phyloP scores from a whole-genome alignment of 164 flowering plant species.

The Aristolochia fimbriata region DNA sequence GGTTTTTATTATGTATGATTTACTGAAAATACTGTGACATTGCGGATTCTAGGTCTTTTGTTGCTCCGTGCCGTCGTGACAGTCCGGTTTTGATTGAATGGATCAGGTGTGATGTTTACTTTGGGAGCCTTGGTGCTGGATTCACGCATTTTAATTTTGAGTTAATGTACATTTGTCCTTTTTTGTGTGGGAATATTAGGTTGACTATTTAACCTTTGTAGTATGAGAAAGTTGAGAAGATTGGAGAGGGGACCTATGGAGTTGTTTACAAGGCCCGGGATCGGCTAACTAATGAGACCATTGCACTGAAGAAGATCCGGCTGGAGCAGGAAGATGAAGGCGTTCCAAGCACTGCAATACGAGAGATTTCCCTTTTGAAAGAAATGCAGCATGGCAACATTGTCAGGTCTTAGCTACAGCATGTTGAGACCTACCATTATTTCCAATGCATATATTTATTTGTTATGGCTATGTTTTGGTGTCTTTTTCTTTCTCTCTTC shows the following conservation, averaged over 20 bases:
- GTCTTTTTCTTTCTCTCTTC: neutral
- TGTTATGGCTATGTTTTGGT: neutral
- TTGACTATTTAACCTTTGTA: slow-evolving; percentile 11
- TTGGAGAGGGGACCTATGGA: slow-evolving; percentile 94
- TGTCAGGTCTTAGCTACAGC: slow-evolving; percentile 42
- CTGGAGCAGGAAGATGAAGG: slow-evolving; percentile 98
- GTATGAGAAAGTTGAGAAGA: slow-evolving; percentile 97
- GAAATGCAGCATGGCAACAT: slow-evolving; percentile 97
- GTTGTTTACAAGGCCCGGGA: slow-evolving; percentile 96
- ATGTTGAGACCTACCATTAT: neutral
- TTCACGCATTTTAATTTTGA: neutral
- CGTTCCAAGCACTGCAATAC: slow-evolving; percentile 88
- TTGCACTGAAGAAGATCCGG: slow-evolving; percentile 88
- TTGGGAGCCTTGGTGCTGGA: neutral
- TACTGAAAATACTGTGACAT: neutral
- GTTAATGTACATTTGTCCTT: neutral
- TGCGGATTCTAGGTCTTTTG: neutral
- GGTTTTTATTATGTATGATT: neutral
- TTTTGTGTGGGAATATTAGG: neutral
- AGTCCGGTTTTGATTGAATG: slow-evolving; percentile 9
- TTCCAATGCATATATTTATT: neutral
- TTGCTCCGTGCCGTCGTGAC: neutral
- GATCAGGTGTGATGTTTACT: slow-evolving; percentile 7
- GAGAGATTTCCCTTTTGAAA: slow-evolving; percentile 91
- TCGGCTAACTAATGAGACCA: slow-evolving; percentile 63